Conservation (phyloP, 2,329 filamentous ascomycete species). For the Dothidotthia symphoricarpi region DNA sequence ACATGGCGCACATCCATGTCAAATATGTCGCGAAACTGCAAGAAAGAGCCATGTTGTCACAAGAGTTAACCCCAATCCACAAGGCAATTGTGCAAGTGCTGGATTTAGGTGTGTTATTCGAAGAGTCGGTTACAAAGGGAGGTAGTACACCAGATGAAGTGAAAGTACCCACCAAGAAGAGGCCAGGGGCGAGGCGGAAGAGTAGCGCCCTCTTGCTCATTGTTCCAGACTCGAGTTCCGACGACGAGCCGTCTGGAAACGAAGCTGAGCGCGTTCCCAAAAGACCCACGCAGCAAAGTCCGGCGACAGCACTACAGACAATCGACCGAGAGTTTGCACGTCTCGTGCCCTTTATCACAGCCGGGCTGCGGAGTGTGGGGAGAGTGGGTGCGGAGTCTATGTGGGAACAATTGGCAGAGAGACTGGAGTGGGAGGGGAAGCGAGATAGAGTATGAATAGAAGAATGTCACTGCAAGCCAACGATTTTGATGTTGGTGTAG, state of each 20-base stretch:
- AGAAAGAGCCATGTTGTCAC: conserved; percentile 67
- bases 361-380: conserved; percentile 71
- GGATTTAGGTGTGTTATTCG: conserved; percentile 70
- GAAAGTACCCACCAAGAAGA: not conserved
- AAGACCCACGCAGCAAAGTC: not conserved
- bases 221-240: conserved; percentile 29
- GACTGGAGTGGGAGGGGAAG: conserved; percentile 58
- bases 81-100: conserved; percentile 72
- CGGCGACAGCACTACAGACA: conserved; percentile 50
- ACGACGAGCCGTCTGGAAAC: conserved; percentile 19
- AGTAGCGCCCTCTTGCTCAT: conserved; percentile 15
- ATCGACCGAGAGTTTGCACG: conserved; percentile 64
- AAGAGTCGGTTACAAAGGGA: conserved; percentile 53
- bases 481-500: too few relatives aligned
- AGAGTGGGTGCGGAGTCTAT: conserved; percentile 68
- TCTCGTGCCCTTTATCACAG: conserved; percentile 67
- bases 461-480: too few relatives aligned
- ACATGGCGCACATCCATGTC: conserved; percentile 71
- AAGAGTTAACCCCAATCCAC: conserved; percentile 67
- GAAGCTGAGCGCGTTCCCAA: conserved; percentile 3
- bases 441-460: conserved; percentile 3
- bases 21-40: conserved; percentile 62
- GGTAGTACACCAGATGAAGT: not conserved
- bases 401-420: conserved; percentile 81
- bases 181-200: conserved; percentile 15